Conservation (phyloP, 2,329 filamentous ascomycete genomes). For the Fusarium buxicola region DNA sequence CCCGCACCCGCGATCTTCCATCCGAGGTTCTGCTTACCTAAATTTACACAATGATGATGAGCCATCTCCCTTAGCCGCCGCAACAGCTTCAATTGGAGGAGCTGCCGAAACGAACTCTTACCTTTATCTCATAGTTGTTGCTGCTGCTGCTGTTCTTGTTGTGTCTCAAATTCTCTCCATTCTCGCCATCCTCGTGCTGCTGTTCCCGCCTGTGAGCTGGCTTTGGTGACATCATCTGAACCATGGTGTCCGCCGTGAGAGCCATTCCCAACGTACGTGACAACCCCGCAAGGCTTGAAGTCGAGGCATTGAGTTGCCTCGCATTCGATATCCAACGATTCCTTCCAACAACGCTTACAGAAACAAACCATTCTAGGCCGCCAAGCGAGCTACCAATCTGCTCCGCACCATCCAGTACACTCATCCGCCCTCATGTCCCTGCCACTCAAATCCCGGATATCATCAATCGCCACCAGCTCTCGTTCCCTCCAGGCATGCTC, state of each 20-base stretch:
- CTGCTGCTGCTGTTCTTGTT: constrained; percentile 1
- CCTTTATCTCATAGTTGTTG: background rate
- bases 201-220: background rate
- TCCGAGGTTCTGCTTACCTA: constrained; percentile 36
- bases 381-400: constrained; percentile 74
- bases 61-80: constrained; percentile 19
- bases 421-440: constrained; percentile 89
- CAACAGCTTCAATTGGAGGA: constrained; percentile 18
- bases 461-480: constrained; percentile 74
- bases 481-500: constrained; percentile 57
- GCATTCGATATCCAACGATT: background rate
- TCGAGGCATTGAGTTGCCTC: background rate
- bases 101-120: constrained; percentile 1
- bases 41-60: constrained; percentile 14
- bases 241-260: constrained; percentile 49
- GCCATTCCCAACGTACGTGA: constrained; percentile 51
- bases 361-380: constrained; percentile 57
- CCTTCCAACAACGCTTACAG: constrained; percentile 8
- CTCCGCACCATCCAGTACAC: constrained; percentile 92
- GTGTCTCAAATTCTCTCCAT: background rate
- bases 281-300: background rate
- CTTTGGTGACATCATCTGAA: constrained; percentile 18
- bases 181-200: background rate
- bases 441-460: constrained; percentile 88
- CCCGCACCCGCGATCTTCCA: constrained; percentile 40